These are phyloP conservation scores for Solanum boliviense DNA, from an alignment of 257 asterid species.

Conservation along the genomic window DNA sequence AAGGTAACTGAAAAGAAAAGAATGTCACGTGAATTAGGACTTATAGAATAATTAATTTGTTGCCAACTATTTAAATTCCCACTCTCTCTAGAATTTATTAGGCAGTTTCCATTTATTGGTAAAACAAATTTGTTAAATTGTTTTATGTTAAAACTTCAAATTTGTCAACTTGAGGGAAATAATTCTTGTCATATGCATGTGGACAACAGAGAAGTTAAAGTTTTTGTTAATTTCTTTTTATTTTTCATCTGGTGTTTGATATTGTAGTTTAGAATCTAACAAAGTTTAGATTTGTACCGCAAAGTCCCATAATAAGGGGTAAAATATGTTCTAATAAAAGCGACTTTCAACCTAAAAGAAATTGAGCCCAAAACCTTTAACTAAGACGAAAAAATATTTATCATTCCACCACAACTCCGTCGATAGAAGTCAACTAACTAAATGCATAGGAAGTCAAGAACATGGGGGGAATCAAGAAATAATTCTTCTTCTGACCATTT, in stretches of 20 bases:
- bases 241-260: no score
- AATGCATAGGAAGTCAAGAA: background rate
- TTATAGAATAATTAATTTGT: background rate
- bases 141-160: background rate
- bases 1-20: background rate
- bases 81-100: background rate
- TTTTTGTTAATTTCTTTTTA: no score
- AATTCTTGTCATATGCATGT: background rate
- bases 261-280: no score
- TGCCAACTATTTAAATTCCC: background rate
- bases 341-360: fast-evolving
- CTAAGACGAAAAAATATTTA: no score
- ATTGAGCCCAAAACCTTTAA: fast-evolving
- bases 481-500: background rate
- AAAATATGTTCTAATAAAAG: fast-evolving
- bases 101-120: background rate
- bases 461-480: background rate
- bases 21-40: fast-evolving
- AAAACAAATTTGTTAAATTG: background rate
- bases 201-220: background rate
- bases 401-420: no score
- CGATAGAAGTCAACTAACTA: background rate
- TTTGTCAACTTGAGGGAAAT: background rate
- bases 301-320: fast-evolving
- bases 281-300: fast-evolving